Conservation (phyloP, 176 grass and related monocot species). For the Triticum monococcum region DNA sequence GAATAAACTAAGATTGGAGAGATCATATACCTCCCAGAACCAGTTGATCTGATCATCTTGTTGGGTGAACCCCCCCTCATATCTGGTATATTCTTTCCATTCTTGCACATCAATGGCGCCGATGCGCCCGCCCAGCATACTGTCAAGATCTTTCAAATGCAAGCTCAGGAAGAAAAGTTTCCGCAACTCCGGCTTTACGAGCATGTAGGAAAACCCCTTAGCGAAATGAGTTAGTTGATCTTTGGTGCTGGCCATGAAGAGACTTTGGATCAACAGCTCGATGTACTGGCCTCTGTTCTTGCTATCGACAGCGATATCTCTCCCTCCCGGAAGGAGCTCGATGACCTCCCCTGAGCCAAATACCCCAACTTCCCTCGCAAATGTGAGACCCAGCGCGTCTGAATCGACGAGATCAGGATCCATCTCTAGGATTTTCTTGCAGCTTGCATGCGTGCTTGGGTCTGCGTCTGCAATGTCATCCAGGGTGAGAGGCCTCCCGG, state of each 20-base stretch:
- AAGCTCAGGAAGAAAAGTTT: conserved; percentile 52
- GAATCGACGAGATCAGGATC: conserved; percentile 57
- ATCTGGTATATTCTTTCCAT: conserved; percentile 64
- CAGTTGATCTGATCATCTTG: conserved; percentile 54
- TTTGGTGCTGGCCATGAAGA: conserved; percentile 43
- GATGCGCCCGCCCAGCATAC: conserved; percentile 48
- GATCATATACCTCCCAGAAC: conserved; percentile 71
- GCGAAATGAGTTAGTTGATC: conserved; percentile 45
- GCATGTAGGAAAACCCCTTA: conserved; percentile 47
- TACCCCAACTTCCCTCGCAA: conserved; percentile 45
- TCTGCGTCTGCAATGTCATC: conserved; percentile 65
- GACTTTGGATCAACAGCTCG: conserved; percentile 52
- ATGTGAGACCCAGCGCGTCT: conserved; percentile 56
- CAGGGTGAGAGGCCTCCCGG: conserved; percentile 40
- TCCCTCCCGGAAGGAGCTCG: conserved; percentile 58
- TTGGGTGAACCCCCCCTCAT: conserved; percentile 43
- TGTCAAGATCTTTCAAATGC: conserved; percentile 62
- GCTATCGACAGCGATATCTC: conserved; percentile 57
- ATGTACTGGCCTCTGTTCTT: conserved; percentile 49
- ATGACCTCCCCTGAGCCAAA: conserved; percentile 33
- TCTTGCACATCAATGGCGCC: conserved; percentile 42
- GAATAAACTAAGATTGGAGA: not conserved
- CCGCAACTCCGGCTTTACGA: not conserved
- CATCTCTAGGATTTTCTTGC: conserved; percentile 71
- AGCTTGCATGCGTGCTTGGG: conserved; percentile 54